Evolutionary conservation across 2,329 filamentous ascomycete genomes (phyloP), one percentile per base, ranked within the genome.

Genomic region (Teratosphaeria destructans): DNA sequence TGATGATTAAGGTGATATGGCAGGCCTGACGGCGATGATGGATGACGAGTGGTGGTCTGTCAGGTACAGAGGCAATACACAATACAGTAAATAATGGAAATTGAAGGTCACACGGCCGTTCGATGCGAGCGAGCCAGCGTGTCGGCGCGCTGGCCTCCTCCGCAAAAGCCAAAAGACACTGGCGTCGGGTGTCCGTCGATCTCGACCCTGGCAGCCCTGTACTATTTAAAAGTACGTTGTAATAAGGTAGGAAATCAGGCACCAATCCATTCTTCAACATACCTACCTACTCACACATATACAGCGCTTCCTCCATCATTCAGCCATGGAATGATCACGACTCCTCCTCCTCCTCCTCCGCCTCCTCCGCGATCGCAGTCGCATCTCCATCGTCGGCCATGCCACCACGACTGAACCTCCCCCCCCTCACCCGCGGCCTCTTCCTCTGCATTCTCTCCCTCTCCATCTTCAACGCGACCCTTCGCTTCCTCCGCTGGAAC

Each of bases 371-470:
- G 43, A 23, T 49, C 7, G 43, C 43, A 49, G 43, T 49, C 43
- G 43, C 43, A 26, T 49, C 16, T 19, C 19, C 10, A 23, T 27
- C 32, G 16, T 47, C 57, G 26, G 60, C 49, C 23, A 64, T 63
- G 62, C 62, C 62, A 43, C 57, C 62, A 37, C 86, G 93, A 79
- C 82, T 96, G 35, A 96, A 95, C 71, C 87, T 97, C 64, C 94
- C 94, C 61, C 93, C 94, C 34, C 84, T 96, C 66, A 97, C 94
- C 55, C 87, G 94, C 64, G 85, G 84, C 67, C 81, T 93, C 59
- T 86, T 99, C 68, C 83, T 88, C 70, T 81, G 82, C 61, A 82
- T 96, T 60, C 74, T 91, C 64, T 77, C 85, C 64, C 86, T 96
- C 75, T 95, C 91, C 57, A 77, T 94, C 67, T 81, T 96, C 70